Conservation (phyloP, 1,284 basidiomycete species). For the Sanghuangporus sanghuang region DNA sequence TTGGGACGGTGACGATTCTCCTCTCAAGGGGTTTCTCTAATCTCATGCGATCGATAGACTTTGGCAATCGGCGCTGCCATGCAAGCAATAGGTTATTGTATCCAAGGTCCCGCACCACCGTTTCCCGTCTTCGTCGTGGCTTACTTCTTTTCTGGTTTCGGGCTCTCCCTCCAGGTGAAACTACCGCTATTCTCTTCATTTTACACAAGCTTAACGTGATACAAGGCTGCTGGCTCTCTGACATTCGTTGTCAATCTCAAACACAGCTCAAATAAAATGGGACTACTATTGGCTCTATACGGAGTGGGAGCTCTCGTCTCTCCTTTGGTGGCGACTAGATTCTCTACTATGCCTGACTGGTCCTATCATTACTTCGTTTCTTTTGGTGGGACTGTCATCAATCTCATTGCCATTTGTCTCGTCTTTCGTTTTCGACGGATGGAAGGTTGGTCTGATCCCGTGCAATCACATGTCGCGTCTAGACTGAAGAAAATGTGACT, state of each 20-base stretch:
- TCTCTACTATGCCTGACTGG: constrained; percentile 45
- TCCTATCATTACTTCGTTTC: constrained; percentile 62
- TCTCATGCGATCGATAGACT: not conserved
- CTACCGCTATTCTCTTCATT: not conserved
- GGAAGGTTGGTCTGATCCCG: constrained; percentile 35
- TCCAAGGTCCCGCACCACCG: constrained; percentile 55
- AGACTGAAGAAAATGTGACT: constrained; percentile 22
- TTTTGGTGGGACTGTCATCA: constrained; percentile 47
- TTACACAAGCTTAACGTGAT: not conserved
- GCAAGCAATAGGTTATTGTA: constrained; percentile 41
- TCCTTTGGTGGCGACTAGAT: constrained; percentile 66
- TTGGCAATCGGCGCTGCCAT: constrained; percentile 27
- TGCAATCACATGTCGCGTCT: not conserved
- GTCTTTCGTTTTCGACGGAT: constrained; percentile 50
- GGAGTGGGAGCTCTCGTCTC: constrained; percentile 60
- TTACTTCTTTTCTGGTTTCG: constrained; percentile 59
- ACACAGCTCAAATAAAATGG: constrained; percentile 51
- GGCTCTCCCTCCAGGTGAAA: constrained; percentile 46
- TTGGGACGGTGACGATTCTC: constrained; percentile 44
- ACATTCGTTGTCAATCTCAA: constrained; percentile 48
- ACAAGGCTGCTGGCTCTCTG: constrained; percentile 50
- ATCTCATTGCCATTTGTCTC: constrained; percentile 36
- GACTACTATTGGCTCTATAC: constrained; percentile 55
- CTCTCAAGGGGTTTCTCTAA: not conserved
- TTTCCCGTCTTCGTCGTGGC: constrained; percentile 59